A percentile compares a stretch with the other conserved stretches of the same genome.
phyloP scores from a whole-genome alignment of 306 rosid genomes.

The Rosa persica region DNA sequence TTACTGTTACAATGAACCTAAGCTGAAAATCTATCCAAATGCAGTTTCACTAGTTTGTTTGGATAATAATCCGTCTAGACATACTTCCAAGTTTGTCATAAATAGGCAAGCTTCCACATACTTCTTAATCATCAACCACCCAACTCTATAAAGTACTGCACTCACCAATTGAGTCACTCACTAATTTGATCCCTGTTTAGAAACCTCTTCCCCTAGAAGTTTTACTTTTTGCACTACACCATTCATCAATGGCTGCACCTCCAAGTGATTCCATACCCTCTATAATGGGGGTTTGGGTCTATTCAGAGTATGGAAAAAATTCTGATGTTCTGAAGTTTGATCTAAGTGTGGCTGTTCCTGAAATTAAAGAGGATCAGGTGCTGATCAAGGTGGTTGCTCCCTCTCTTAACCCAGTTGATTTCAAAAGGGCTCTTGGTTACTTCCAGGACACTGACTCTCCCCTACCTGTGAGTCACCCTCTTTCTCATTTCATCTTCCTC shows the following conservation, averaged over 20 bases:
- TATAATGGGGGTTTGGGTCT: constrained; percentile 55
- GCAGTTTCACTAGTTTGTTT: no score
- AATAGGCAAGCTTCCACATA: no score
- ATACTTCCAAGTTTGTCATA: no score
- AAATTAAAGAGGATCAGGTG: constrained; percentile 49
- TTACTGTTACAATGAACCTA: no score
- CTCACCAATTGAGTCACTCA: no score
- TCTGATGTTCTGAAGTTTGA: constrained; percentile 52
- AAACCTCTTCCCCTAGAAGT: background rate
- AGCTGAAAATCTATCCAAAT: no score
- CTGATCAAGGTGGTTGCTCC: constrained; percentile 73
- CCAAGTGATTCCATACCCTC: constrained; percentile 30
- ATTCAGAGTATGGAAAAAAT: constrained; percentile 46
- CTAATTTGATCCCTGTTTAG: background rate
- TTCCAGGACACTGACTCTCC: constrained; percentile 24
- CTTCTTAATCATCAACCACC: background rate
- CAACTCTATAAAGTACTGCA: background rate
- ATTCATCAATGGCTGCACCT: constrained; percentile 34
- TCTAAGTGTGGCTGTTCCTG: constrained; percentile 40
- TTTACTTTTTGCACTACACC: background rate
- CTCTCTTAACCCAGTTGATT: constrained; percentile 63
- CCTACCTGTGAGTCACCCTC: constrained; percentile 18
- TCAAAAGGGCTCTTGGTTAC: constrained; percentile 45
- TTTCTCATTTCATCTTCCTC: background rate
- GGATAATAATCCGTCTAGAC: no score